These are phyloP conservation scores for Candida smagusa DNA, from an alignment of 1,139 yeast genomes.

Conservation along the genomic window DNA sequence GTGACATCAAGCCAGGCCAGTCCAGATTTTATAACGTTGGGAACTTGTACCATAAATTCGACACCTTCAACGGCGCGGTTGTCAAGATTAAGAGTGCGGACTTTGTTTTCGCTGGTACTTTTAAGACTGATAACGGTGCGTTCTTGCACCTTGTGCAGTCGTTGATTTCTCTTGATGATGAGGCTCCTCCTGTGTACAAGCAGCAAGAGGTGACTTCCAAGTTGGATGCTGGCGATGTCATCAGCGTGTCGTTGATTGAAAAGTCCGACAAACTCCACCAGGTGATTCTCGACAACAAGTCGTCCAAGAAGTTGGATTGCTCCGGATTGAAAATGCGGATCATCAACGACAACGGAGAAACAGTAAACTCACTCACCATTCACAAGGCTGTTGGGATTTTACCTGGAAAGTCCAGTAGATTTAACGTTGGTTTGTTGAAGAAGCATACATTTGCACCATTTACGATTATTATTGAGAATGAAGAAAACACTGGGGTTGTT, in stretches of 20 bases:
- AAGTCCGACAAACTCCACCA: slow-evolving; percentile 33
- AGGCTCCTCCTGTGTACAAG: slow-evolving; percentile 3
- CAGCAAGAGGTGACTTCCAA: neutral
- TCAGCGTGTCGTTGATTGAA: slow-evolving; percentile 26
- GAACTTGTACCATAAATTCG: slow-evolving; percentile 4
- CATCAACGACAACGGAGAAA: slow-evolving; percentile 27
- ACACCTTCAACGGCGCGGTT: slow-evolving; percentile 11
- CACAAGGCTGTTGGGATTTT: slow-evolving; percentile 32
- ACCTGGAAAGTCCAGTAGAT: slow-evolving; percentile 30
- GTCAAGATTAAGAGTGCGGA: slow-evolving; percentile 21
- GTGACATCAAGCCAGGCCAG: slow-evolving; percentile 26
- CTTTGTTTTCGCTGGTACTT: slow-evolving; percentile 25
- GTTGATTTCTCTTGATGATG: slow-evolving; percentile 2
- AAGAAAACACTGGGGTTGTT: slow-evolving; percentile 19
- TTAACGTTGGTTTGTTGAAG: slow-evolving; percentile 31
- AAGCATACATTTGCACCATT: slow-evolving; percentile 38
- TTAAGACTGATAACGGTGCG: slow-evolving; percentile 10
- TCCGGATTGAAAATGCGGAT: slow-evolving; percentile 29
- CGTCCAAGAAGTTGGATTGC: slow-evolving; percentile 26
- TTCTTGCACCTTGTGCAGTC: slow-evolving; percentile 6
- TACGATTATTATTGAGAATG: slow-evolving; percentile 25
- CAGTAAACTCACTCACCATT: slow-evolving; percentile 26
- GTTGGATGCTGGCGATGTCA: slow-evolving; percentile 8
- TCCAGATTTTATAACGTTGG: slow-evolving; percentile 30
- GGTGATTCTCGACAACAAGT: slow-evolving; percentile 30